A percentile compares a stretch with the other conserved stretches of the same genome.
These are phyloP conservation scores for Rhodotorula toruloides DNA, from an alignment of 768 basidiomycete species.

Conservation along the genomic window DNA sequence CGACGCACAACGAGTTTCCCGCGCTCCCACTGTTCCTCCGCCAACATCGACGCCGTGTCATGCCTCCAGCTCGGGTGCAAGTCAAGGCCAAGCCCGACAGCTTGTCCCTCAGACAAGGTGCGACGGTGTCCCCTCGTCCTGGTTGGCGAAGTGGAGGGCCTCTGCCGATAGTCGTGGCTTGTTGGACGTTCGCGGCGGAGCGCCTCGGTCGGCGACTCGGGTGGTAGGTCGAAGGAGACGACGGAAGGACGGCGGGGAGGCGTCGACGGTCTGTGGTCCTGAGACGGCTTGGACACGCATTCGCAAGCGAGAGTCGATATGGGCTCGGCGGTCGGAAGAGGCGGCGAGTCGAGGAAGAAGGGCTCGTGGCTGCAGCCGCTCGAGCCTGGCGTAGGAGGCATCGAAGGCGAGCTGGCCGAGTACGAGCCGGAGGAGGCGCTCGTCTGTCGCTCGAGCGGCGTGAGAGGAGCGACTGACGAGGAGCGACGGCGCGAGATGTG, in stretches of 20 bases:
- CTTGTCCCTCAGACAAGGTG: no score
- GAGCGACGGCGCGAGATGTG: not conserved
- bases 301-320: not conserved
- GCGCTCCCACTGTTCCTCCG: not conserved
- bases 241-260: slow-evolving; percentile 1
- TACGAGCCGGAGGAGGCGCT: not conserved
- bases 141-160: no score
- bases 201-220: not conserved
- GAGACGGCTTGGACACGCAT: not conserved
- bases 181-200: not conserved
- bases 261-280: not conserved
- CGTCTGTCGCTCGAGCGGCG: not conserved
- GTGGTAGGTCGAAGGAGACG: slow-evolving; percentile 14
- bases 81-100: no score
- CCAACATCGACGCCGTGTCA: not conserved
- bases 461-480: not conserved
- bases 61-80: not conserved
- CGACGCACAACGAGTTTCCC: not conserved
- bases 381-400: not conserved
- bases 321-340: not conserved
- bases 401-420: not conserved
- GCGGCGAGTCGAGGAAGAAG: not conserved
- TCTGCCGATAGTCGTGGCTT: not conserved
- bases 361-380: not conserved
- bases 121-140: not conserved